phyloP scores from a whole-genome alignment of 225 moss, liverwort and hornwort genomes.

The Lunularia cruciata region DNA sequence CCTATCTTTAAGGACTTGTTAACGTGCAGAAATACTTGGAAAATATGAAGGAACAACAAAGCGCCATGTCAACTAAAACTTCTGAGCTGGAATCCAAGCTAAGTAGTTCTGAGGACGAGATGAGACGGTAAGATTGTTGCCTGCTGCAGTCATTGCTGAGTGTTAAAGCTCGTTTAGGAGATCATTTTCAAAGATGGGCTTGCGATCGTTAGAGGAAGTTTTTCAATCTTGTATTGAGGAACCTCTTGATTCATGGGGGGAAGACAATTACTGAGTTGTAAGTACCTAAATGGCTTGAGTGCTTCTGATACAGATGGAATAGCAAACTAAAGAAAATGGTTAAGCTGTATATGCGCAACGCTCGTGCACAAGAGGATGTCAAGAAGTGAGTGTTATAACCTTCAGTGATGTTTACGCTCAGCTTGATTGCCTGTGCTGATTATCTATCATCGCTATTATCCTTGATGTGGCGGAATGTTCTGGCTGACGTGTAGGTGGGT shows the following conservation, averaged over 20 bases:
- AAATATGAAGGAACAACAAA: conserved; percentile 46
- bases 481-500: no score
- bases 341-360: conserved; percentile 49
- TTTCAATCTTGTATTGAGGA: no score
- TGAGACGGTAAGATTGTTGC: conserved; percentile 42
- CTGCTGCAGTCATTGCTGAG: not conserved
- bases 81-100: conserved; percentile 55
- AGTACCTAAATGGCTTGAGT: not conserved
- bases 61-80: conserved; percentile 40
- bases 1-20: not conserved
- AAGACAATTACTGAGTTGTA: not conserved
- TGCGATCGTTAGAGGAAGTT: no score
- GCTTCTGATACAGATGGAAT: conserved; percentile 38
- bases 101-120: conserved; percentile 42
- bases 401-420: no score
- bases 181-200: no score
- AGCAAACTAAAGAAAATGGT: conserved; percentile 53
- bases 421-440: no score
- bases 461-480: no score
- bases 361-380: conserved; percentile 62
- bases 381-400: conserved; percentile 43
- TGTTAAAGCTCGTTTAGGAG: no score
- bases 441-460: no score
- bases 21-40: conserved; percentile 45
- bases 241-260: no score